Evolutionary conservation across 106 monocot genomes (phyloP).

Genomic region (Gastrodia elata): DNA sequence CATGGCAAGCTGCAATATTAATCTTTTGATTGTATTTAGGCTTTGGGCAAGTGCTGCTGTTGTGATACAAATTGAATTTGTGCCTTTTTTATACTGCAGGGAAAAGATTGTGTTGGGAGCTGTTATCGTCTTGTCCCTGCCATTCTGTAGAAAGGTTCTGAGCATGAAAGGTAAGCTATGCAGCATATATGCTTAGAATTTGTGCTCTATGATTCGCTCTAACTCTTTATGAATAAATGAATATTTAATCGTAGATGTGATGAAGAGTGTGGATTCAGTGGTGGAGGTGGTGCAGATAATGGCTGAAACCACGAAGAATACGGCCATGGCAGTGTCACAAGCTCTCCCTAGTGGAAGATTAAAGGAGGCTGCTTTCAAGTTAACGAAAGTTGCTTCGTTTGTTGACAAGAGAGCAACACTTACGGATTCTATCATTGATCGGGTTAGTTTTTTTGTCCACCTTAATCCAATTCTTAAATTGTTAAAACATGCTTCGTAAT

Average conservation of each 20-base stretch:
- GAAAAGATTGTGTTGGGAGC: slow-evolving; percentile 6
- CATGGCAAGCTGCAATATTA: neutral
- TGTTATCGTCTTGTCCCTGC: slow-evolving; percentile 2
- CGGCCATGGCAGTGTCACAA: neutral
- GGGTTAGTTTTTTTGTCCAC: neutral
- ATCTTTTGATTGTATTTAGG: neutral
- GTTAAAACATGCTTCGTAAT: too few species aligned
- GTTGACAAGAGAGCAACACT: neutral
- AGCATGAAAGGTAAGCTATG: neutral
- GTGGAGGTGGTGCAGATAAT: slow-evolving; percentile 7
- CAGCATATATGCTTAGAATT: too few species aligned
- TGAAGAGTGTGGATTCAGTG: slow-evolving; percentile 2
- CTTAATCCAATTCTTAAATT: too few species aligned
- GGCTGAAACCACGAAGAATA: neutral
- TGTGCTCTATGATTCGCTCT: too few species aligned
- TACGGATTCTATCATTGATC: neutral
- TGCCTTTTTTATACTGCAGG: neutral
- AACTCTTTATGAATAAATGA: neutral
- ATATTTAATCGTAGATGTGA: neutral
- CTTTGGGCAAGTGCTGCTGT: neutral
- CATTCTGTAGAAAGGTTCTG: neutral
- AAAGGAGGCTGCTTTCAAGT: neutral
- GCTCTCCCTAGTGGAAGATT: neutral
- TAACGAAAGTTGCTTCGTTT: neutral
- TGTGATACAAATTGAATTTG: neutral